Base-by-base conservation (phyloP, 805 yeast genomes). In the Zygosaccharomyces bailii region DNA sequence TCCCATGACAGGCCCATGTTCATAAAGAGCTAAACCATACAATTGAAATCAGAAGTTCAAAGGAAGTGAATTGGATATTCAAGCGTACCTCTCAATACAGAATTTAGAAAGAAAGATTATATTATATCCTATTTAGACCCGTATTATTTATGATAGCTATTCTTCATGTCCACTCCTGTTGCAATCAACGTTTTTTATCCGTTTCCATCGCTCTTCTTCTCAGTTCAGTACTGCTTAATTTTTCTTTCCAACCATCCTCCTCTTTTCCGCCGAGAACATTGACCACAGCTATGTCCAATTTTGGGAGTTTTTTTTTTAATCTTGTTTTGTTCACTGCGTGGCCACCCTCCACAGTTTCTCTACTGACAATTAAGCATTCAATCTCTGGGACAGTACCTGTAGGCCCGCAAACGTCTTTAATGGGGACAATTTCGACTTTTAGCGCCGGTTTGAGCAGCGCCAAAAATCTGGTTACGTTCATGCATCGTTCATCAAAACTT, bases 341-440 rank as follows among this genome's bases (percentile, higher is more conserved):
- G 0, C 86, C 98, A 2, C 98, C 98, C 7, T 72, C 60, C 0
- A 72, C 65, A 0, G 97, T 84, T 56, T 93, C 99, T 34, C 78
- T 72, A 52, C 96, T 86, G 2, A 93, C 79, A 0, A 91, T 80
- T 32, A 93, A 71, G 0, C 89, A 84, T 52, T 90, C 86, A 31
- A 93, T 86, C 39, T 80, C 82, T 10, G 73, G 72, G 2, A 84
- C 73, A 9, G 75, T 73, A 0, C 88, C 96, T 0, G 99, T 89
- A 3, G 98, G 99, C 0, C 99, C 99, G 66, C 95, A 89, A 0
- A 90, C 75, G 60, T 93, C 98, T 48, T 80, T 75, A 36, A 93
- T 81, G 51, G 83, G 79, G 40, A 74, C 75, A 1, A 83, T 67
- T 21, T 80, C 79, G 8, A 79, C 67, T 0, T 50, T 44, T 5